These are phyloP conservation scores for Trebouxiophyceae sp. DNA, from an alignment of 163 green algal species.

Conservation along the genomic window DNA sequence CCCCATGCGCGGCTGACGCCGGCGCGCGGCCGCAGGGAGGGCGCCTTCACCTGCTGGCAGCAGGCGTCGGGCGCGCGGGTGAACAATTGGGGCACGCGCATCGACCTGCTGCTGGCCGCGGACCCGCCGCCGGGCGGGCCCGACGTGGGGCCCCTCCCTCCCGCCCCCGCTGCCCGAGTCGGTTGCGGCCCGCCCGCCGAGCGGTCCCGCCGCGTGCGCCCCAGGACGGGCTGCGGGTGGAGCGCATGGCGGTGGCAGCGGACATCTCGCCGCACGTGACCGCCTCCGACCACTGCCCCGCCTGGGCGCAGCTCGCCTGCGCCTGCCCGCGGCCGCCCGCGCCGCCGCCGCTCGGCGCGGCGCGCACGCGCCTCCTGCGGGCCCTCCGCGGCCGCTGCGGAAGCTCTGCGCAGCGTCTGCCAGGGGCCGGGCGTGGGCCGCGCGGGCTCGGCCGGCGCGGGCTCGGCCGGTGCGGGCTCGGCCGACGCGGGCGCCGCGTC, in stretches of 20 bases:
- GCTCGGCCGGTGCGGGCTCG: too few species aligned
- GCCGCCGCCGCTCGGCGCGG: too few species aligned
- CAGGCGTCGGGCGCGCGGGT: slow-evolving; percentile 41
- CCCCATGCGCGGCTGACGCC: background rate
- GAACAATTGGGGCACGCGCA: slow-evolving; percentile 74
- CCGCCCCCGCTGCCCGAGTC: background rate
- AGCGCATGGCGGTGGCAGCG: slow-evolving; percentile 6
- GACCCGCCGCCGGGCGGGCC: slow-evolving; percentile 1
- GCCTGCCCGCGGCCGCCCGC: too few species aligned
- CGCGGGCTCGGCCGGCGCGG: too few species aligned
- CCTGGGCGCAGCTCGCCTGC: background rate
- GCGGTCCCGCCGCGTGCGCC: background rate
- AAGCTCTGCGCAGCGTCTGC: too few species aligned
- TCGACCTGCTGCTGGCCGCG: slow-evolving; percentile 64
- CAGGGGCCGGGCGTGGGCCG: too few species aligned
- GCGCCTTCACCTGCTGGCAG: slow-evolving; percentile 70
- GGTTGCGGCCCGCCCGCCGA: background rate
- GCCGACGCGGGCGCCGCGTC: too few species aligned
- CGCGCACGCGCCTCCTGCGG: too few species aligned
- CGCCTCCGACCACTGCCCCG: background rate
- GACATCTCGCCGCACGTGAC: background rate
- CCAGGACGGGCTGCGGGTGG: slow-evolving; percentile 7
- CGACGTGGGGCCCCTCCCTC: background rate
- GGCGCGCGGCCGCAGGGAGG: slow-evolving; percentile 9
- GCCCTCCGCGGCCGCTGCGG: too few species aligned